Base-by-base conservation (phyloP, 306 rosid species). In the Datisca glomerata region DNA sequence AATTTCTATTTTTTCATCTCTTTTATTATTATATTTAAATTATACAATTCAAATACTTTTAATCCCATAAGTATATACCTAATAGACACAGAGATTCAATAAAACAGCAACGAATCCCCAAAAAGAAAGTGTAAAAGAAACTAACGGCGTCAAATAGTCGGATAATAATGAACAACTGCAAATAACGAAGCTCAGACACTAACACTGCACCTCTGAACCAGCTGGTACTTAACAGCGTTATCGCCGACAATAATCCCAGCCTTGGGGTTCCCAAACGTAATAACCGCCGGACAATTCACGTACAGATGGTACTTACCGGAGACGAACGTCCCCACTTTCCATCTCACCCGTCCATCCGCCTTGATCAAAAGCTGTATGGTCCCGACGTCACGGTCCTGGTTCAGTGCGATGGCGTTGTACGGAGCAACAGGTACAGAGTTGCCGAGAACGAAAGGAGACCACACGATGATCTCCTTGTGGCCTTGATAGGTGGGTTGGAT, bases 391-490 rank as follows among this genome's bases (percentile, higher is more conserved):
- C 75, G 69, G 18, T 84, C 92, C 18, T 72, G 67, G 1, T 28
- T 15, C 2, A 91, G 74, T 0, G 39, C 20, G 0, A 7, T 16
- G 43, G 66, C 73, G 41, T 73, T 85, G 56, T 51, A 71, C 0
- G 99, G 99, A 0, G 99, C 84, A 14, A 91, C 72, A 1, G 99
- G 94, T 0, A 91, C 66, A 37, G 38, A 1, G 33, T 45, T 64
- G 1, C 99, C 99, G 61, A 51, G 67, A 19, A 91, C 63, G 23
- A 61, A 75, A 5, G 99, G 99, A 0, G 99, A 91, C 99, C 99
- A 91, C 18, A 85, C 50, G 60, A 73, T 40, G 18, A 57, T 10
- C 3, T 80, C 94, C 15, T 91, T 78, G 69, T 80, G 94, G 28
- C 92, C 92, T 23, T 91, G 99, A 12, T 78, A 91, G 1, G 77